Evolutionary conservation across 257 asterid species (phyloP).

Genomic region (Ilex asprella): DNA sequence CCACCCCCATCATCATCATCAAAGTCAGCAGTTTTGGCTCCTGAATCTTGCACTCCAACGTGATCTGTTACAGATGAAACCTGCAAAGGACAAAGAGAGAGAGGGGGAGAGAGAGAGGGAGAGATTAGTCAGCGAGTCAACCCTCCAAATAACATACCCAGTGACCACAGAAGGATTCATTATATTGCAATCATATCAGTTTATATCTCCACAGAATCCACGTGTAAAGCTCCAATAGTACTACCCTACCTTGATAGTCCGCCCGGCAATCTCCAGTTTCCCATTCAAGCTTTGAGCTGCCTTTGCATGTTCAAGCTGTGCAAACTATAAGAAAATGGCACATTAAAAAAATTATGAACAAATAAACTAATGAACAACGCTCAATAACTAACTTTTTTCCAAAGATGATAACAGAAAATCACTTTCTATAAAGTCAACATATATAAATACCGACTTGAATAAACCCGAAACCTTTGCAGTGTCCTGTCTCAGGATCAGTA

Average conservation of each 20-base stretch:
- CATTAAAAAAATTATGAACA: neutral
- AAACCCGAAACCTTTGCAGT: constrained; percentile 99
- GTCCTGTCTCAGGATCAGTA: constrained; percentile 97
- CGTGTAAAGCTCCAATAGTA: neutral
- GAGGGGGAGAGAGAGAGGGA: neutral
- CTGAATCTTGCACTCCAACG: constrained; percentile 76
- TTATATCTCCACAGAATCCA: no score
- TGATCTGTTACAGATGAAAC: constrained; percentile 96
- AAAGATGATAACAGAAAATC: neutral
- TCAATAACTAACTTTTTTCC: no score
- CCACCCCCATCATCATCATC: constrained; percentile 99
- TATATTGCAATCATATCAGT: no score
- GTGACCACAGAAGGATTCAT: neutral
- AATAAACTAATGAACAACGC: neutral
- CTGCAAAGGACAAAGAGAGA: constrained; percentile 30
- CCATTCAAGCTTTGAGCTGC: constrained; percentile 94
- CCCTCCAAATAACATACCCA: neutral
- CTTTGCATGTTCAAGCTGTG: constrained; percentile 87
- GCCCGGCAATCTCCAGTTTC: constrained; percentile 91
- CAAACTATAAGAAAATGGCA: constrained; percentile 44
- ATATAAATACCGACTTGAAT: constrained; percentile 69
- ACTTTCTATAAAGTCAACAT: neutral
- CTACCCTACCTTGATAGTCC: constrained; percentile 71
- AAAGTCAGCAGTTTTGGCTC: constrained; percentile 93
- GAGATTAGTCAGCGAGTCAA: neutral